Base-by-base conservation (phyloP, 805 yeast species). In the Candida methanosorbosa region DNA sequence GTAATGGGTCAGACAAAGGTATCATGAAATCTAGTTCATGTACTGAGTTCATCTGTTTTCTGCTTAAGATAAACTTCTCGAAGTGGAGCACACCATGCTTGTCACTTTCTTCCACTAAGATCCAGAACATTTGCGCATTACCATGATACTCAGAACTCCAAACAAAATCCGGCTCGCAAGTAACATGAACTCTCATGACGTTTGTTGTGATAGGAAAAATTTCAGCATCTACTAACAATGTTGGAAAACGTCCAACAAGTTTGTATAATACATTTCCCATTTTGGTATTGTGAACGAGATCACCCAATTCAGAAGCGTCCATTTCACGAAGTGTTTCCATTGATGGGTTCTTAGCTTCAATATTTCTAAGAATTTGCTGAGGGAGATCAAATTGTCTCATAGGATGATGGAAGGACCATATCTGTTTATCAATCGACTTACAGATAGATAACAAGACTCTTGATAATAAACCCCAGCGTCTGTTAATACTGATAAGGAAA, bases 381-480 rank as follows among this genome's bases (percentile, higher is more conserved):
- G 90, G 87, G 6, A 87, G 57, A 19, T 81, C 88, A 58, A 92
- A 88, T 53, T 92, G 98, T 8, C 78, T 65, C 53, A 92, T 52
- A 1, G 98, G 97, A 57, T 92, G 97, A 39, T 79, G 81, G 56
- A 78, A 85, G 1, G 88, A 74, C 99, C 99, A 92, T 1, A 83
- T 50, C 45, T 90, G 68, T 44, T 71, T 75, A 41, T 87, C 95
- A 39, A 94, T 77, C 1, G 95, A 76, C 45, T 87, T 85, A 55
- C 97, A 90, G 16, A 92, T 65, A 7, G 85, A 71, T 20, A 92
- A 61, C 72, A 88, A 70, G 5, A 81, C 71, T 37, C 77, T 73
- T 33, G 92, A 70, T 41, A 87, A 77, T 6, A 62, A 56, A 1
- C 97, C 96, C 99, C 99, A 92, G 38, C 94, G 66, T 45, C 98